Percentiles rank a stretch among this genome's conserved stretches.
These are phyloP conservation scores for Metschnikowia peoriensis DNA, from an alignment of 805 yeast species.

Conservation along the genomic window DNA sequence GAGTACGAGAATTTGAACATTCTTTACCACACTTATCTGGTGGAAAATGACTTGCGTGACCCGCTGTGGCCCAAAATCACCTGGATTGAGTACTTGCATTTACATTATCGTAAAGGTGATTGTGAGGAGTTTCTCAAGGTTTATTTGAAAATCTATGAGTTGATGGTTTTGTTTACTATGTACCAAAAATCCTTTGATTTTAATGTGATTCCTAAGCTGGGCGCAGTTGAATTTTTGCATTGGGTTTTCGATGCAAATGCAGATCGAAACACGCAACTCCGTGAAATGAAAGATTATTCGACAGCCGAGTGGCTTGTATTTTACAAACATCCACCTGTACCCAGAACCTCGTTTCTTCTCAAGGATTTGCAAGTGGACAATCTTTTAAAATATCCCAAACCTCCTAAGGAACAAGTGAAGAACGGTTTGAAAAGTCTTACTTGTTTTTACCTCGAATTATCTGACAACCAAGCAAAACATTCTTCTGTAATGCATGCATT, in stretches of 20 bases:
- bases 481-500: slow-evolving; percentile 31
- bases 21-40: slow-evolving; percentile 25
- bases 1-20: slow-evolving; percentile 25
- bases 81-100: slow-evolving; percentile 36
- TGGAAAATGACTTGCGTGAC: slow-evolving; percentile 29
- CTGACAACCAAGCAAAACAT: slow-evolving; percentile 10
- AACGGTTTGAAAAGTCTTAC: slow-evolving; percentile 18
- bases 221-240: background rate
- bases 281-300: slow-evolving; percentile 29
- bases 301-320: slow-evolving; percentile 34
- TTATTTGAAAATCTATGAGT: slow-evolving; percentile 36
- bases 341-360: slow-evolving; percentile 20
- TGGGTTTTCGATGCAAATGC: background rate
- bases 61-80: slow-evolving; percentile 36
- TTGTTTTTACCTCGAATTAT: slow-evolving; percentile 17
- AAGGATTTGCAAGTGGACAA: background rate
- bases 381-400: background rate
- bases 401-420: slow-evolving; percentile 1
- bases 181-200: background rate
- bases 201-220: background rate
- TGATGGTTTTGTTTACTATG: slow-evolving; percentile 18
- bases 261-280: slow-evolving; percentile 4
- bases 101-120: slow-evolving; percentile 26
- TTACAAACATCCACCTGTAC: slow-evolving; percentile 22
- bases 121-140: slow-evolving; percentile 25